Base-by-base conservation (phyloP, 208 protist species). In the Acanthamoeba healyi region DNA sequence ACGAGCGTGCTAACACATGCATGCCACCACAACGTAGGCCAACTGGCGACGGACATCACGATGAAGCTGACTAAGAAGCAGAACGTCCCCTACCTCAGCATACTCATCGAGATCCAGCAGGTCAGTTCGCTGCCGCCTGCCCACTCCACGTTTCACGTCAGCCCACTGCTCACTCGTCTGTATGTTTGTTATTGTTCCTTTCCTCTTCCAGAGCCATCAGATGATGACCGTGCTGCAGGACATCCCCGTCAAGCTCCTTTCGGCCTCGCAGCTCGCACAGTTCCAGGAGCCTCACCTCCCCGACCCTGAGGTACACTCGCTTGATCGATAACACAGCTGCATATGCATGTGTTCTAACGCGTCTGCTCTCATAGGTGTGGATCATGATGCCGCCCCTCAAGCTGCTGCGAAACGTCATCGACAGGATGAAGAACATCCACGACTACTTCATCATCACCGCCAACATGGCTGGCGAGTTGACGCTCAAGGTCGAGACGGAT, bases 351-450 rank as follows among this genome's bases (percentile, higher is more conserved):
- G 14, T 77, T 34, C 79, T 87, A 46, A 46, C 46, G n/a, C n/a
- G n/a, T n/a, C n/a, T n/a, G n/a, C n/a, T n/a, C n/a, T n/a, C 29
- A 46, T 34, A 84, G 15, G 93, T 95, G 24, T 89, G 89, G 32
- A 96, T 96, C 17, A 46, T 94, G 77, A 56, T 96, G 46, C 95
- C 95, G 14, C n/a, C 61, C 9, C 58, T 96, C 40, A 96, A 96
- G 65, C 79, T 89, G 36, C 15, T 96, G 29, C 88, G 93, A 51
- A 79, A 91, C 24, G 92, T 96, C 0, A 94, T 96, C 7, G 95
- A 96, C 38, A 87, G 94, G 54, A 95, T 96, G 94, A 95, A 95
- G 29, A 95, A 96, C 49, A 87, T 95, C 29, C 81, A 94, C 82
- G 81, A 95, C 34, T 95, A 72, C 29, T 72, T 95, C 79, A 95